These are phyloP conservation scores for Daldinia vernicosa DNA, from an alignment of 495 filamentous ascomycete species.

Conservation along the genomic window DNA sequence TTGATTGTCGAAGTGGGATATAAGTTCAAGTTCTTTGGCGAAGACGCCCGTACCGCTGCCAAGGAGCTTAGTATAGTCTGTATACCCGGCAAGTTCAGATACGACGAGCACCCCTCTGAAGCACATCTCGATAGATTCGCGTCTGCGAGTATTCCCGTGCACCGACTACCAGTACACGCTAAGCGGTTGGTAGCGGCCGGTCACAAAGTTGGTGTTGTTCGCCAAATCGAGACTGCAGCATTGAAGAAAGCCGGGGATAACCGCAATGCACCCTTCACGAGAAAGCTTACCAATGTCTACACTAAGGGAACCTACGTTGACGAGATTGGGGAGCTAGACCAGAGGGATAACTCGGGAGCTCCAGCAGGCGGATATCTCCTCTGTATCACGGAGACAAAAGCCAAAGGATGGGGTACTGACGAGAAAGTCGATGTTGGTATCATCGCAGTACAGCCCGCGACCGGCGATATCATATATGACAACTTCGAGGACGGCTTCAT, in stretches of 20 bases:
- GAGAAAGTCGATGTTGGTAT: conserved; percentile 94
- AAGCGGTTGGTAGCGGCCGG: conserved; percentile 92
- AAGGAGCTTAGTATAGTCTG: conserved; percentile 96
- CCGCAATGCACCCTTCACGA: conserved; percentile 87
- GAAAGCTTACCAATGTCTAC: conserved; percentile 95
- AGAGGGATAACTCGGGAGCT: conserved; percentile 59
- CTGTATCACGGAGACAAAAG: conserved; percentile 88
- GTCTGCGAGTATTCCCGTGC: conserved; percentile 93
- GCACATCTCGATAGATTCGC: conserved; percentile 93
- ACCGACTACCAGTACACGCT: conserved; percentile 91
- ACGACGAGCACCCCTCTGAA: conserved; percentile 95
- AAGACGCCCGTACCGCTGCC: conserved; percentile 89
- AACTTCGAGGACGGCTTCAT: conserved; percentile 98
- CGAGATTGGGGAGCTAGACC: conserved; percentile 83
- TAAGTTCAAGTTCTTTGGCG: conserved; percentile 98
- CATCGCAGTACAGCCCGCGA: conserved; percentile 93
- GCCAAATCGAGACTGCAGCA: conserved; percentile 98
- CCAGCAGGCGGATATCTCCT: conserved; percentile 88
- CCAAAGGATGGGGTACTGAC: conserved; percentile 87
- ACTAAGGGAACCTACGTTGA: conserved; percentile 99
- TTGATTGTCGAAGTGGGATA: conserved; percentile 95
- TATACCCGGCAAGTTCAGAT: conserved; percentile 93
- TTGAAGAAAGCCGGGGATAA: conserved; percentile 97
- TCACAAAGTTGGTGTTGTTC: conserved; percentile 94
- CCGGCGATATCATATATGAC: conserved; percentile 96